A percentile compares a stretch with the other conserved stretches of the same genome.
Evolutionary conservation across 352 stramenopile genomes (phyloP).

Genomic region (Discostella stelligera): DNA sequence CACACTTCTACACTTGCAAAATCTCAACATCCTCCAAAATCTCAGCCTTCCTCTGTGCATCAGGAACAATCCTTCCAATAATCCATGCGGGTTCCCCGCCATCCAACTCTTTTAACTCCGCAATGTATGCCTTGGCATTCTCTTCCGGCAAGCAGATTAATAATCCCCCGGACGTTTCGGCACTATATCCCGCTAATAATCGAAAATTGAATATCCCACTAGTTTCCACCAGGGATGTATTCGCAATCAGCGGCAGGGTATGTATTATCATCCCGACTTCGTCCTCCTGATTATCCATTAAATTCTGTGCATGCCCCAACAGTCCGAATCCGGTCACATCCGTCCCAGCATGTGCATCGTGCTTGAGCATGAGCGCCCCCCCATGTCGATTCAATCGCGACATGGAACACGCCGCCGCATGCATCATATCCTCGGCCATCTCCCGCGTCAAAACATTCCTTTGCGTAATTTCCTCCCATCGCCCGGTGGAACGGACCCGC

Average conservation of each 20-base stretch:
- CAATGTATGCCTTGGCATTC: slow-evolving; percentile 86
- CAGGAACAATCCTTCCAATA: slow-evolving; percentile 87
- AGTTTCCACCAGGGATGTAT: slow-evolving; percentile 88
- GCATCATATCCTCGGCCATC: slow-evolving; percentile 87
- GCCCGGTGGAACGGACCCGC: slow-evolving; percentile 76
- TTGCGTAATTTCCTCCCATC: slow-evolving; percentile 75
- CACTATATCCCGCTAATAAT: slow-evolving; percentile 88
- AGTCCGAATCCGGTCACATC: slow-evolving; percentile 96
- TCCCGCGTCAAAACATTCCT: slow-evolving; percentile 64
- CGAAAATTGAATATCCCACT: slow-evolving; percentile 90
- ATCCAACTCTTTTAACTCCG: slow-evolving; percentile 87
- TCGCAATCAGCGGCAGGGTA: slow-evolving; percentile 90
- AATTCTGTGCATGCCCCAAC: slow-evolving; percentile 90
- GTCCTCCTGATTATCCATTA: slow-evolving; percentile 88
- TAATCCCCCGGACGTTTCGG: slow-evolving; percentile 92
- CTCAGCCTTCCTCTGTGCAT: slow-evolving; percentile 66
- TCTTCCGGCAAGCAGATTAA: slow-evolving; percentile 88
- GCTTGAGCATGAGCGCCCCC: slow-evolving; percentile 90
- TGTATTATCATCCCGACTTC: slow-evolving; percentile 91
- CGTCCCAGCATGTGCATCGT: slow-evolving; percentile 90
- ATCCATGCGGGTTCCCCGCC: slow-evolving; percentile 89
- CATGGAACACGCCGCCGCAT: slow-evolving; percentile 91
- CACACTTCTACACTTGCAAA: slow-evolving; percentile 57
- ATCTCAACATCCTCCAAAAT: slow-evolving; percentile 66
- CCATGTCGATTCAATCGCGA: slow-evolving; percentile 89